Base-by-base conservation (phyloP, 257 asterid genomes). In the Osmanthus fragrans region DNA sequence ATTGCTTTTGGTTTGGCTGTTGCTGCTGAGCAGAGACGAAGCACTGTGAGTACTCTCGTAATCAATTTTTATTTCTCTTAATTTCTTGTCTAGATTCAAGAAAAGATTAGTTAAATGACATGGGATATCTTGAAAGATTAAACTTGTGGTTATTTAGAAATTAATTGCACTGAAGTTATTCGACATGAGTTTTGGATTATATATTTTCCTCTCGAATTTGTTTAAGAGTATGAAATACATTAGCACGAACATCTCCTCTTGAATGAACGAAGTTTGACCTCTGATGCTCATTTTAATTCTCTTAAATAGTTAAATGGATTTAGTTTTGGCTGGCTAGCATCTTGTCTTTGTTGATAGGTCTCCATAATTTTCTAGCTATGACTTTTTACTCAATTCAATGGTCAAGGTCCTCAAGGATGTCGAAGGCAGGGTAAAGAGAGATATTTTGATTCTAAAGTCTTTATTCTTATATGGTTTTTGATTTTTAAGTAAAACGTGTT, bases 11-110 rank as follows among this genome's bases (percentile, higher is more conserved):
- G 92, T 64, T 83, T 94, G 83, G 97, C 98, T 15, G 85, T 92
- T 79, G 97, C 97, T 79, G 97, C 97, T 77, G 98, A 94, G 89
- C 93, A 86, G 82, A 88, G 97, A 78, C 86, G 97, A 73, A 94
- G 97, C 86, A 83, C 84, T 37, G 97, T 91, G 63, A 90, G 91
- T 75, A 73, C 33, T 71, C 11, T 11, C 72, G 42, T 12, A 15
- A n/a, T 65, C 45, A 23, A 45, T 78, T 47, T 15, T 23, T 37
- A 6, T 11, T 34, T 74, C 56, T 40, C 15, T 40, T 37, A 37
- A 37, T 10, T 74, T 19, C 6, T 25, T 72, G 25, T 54, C 77
- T 66, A 16, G 76, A 42, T 77, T 64, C 58, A 54, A 64, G 10
- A 37, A 77, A 9, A 63, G 58, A 11, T 76, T 37, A 49, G 29